A percentile compares a stretch with the other conserved stretches of the same genome.
Conservation (phyloP, 305 asterid genomes). For the Solanum aculeatissimum region DNA sequence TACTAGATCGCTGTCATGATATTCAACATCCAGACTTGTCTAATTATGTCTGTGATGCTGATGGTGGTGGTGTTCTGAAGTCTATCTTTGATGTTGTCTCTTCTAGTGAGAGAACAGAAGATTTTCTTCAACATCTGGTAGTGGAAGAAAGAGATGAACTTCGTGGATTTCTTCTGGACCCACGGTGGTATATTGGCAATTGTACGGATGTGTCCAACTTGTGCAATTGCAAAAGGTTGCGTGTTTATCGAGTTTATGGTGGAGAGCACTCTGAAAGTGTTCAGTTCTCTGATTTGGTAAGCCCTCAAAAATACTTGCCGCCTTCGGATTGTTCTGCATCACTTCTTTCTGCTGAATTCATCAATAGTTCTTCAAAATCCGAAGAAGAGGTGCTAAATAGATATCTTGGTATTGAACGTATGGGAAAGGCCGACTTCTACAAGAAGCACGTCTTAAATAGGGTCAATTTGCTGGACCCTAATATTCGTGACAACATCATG, state of each 20-base stretch:
- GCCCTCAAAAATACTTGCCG: slow-evolving; percentile 70
- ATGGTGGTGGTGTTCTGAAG: slow-evolving; percentile 66
- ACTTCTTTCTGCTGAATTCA: slow-evolving; percentile 54
- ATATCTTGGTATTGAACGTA: slow-evolving; percentile 65
- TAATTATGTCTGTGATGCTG: slow-evolving; percentile 56
- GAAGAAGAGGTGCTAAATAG: slow-evolving; percentile 76
- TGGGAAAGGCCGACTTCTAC: slow-evolving; percentile 74
- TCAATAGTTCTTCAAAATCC: slow-evolving; percentile 36
- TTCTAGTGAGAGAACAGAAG: slow-evolving; percentile 41
- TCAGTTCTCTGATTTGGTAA: slow-evolving; percentile 68
- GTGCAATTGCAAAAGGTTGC: slow-evolving; percentile 86
- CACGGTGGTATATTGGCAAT: slow-evolving; percentile 75
- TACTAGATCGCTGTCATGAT: slow-evolving; percentile 48
- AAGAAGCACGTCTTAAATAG: slow-evolving; percentile 45
- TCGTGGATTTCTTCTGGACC: slow-evolving; percentile 69
- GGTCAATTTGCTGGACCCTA: slow-evolving; percentile 45
- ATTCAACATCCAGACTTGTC: slow-evolving; percentile 63
- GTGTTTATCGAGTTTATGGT: slow-evolving; percentile 65
- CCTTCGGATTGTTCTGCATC: slow-evolving; percentile 64
- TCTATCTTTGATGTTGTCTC: slow-evolving; percentile 60
- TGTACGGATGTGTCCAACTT: slow-evolving; percentile 64
- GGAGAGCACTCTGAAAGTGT: slow-evolving; percentile 40
- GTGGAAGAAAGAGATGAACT: slow-evolving; percentile 81
- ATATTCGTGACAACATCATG: slow-evolving; percentile 64
- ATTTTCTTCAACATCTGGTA: slow-evolving; percentile 59